Conservation (phyloP, 495 filamentous ascomycete species). For the Hypoxylon subgilvum region DNA sequence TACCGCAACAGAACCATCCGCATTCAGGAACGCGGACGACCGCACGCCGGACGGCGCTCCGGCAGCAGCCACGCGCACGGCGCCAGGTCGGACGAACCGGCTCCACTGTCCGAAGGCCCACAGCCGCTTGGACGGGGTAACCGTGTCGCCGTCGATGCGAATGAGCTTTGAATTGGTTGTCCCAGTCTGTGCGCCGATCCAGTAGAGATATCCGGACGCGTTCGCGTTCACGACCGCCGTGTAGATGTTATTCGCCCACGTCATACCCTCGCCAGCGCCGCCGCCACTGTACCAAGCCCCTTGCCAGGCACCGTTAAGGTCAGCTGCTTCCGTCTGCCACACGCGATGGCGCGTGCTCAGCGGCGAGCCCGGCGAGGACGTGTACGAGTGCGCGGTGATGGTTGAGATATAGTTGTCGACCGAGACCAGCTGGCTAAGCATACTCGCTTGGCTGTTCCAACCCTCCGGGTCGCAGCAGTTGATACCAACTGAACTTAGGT, state of each 20-base stretch:
- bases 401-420: constrained; percentile 48
- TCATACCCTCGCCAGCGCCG: constrained; percentile 53
- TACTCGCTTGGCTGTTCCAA: constrained; percentile 49
- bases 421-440: constrained; percentile 50
- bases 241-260: constrained; percentile 61
- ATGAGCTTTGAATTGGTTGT: constrained; percentile 52
- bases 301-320: constrained; percentile 53
- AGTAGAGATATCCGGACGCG: constrained; percentile 59
- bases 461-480: constrained; percentile 61
- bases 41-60: constrained; percentile 42
- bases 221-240: constrained; percentile 50
- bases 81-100: constrained; percentile 55
- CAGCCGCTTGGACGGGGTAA: constrained; percentile 49
- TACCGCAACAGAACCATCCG: constrained; percentile 50
- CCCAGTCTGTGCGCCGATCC: constrained; percentile 55
- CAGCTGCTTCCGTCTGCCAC: constrained; percentile 62
- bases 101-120: constrained; percentile 58
- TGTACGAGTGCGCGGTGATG: constrained; percentile 57
- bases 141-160: constrained; percentile 39
- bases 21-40: constrained; percentile 54
- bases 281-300: constrained; percentile 52
- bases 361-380: constrained; percentile 44
- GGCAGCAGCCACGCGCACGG: constrained; percentile 47
- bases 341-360: constrained; percentile 47
- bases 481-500: constrained; percentile 47